Conservation (phyloP, 352 stramenopile genomes). For the Phytopythium cucurbitacearum region DNA sequence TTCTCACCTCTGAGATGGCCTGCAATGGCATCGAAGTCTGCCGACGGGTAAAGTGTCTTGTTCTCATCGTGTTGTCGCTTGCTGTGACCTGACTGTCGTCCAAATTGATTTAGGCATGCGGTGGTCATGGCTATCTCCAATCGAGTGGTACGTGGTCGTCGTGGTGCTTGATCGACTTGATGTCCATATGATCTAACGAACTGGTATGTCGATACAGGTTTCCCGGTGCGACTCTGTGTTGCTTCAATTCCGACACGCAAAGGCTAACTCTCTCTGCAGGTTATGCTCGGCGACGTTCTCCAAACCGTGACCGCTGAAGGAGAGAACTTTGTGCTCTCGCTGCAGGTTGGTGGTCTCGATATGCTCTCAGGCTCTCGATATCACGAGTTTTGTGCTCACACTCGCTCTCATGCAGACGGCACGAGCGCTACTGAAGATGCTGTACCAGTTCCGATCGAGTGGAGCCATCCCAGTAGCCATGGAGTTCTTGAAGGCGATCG, state of each 20-base stretch:
- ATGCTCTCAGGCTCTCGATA: background rate
- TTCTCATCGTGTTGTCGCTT: background rate
- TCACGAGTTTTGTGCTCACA: background rate
- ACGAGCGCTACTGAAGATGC: slow-evolving; percentile 41
- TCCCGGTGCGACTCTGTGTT: slow-evolving; percentile 3
- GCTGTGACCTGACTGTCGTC: background rate
- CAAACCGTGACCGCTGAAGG: slow-evolving; percentile 95
- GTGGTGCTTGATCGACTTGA: background rate
- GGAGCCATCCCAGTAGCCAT: slow-evolving; percentile 25
- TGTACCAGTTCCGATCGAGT: slow-evolving; percentile 27
- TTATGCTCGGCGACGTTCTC: slow-evolving; percentile 90
- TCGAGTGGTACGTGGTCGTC: slow-evolving; percentile 47
- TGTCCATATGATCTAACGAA: background rate
- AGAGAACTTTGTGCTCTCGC: slow-evolving; percentile 95
- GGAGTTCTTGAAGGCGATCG: slow-evolving; percentile 45
- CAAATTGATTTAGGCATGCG: slow-evolving; percentile 62
- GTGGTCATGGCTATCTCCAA: slow-evolving; percentile 92
- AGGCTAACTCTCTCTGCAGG: background rate
- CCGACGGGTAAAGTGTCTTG: slow-evolving; percentile 26
- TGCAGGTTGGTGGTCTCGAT: slow-evolving; percentile 63
- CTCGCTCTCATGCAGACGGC: slow-evolving; percentile 17
- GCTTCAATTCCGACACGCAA: background rate
- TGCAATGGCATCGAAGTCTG: slow-evolving; percentile 45
- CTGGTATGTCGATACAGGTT: slow-evolving; percentile 7
- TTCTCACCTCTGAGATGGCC: slow-evolving; percentile 47